A percentile compares a stretch with the other conserved stretches of the same genome.
Conservation (phyloP, 805 yeast genomes). For the Cyberlindnera maritima region DNA sequence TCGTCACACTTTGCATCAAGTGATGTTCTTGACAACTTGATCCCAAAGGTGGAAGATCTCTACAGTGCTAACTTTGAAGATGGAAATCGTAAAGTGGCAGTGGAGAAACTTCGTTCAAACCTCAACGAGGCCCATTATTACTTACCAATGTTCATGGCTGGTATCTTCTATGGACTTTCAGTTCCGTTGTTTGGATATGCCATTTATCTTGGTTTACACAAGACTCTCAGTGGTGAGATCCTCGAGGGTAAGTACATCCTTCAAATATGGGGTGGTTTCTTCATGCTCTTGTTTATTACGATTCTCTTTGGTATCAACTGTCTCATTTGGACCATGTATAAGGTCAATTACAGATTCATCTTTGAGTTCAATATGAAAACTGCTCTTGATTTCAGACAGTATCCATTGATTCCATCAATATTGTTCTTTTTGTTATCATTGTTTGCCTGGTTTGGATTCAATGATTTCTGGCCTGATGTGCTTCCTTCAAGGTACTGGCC, state of each 20-base stretch:
- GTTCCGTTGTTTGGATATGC: slow-evolving; percentile 67
- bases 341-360: slow-evolving; percentile 87
- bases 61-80: slow-evolving; percentile 65
- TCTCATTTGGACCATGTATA: slow-evolving; percentile 65
- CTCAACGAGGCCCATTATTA: slow-evolving; percentile 37
- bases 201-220: slow-evolving; percentile 47
- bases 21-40: slow-evolving; percentile 62
- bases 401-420: slow-evolving; percentile 59
- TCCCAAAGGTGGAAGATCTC: slow-evolving; percentile 62
- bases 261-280: slow-evolving; percentile 93
- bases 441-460: slow-evolving; percentile 74
- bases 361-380: slow-evolving; percentile 79
- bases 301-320: slow-evolving; percentile 68
- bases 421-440: slow-evolving; percentile 55
- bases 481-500: slow-evolving; percentile 78
- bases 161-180: slow-evolving; percentile 67
- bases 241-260: slow-evolving; percentile 61
- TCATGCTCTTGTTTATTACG: slow-evolving; percentile 58
- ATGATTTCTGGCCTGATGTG: slow-evolving; percentile 56
- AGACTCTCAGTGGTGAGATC: slow-evolving; percentile 37
- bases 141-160: slow-evolving; percentile 53
- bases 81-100: slow-evolving; percentile 63
- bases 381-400: slow-evolving; percentile 64
- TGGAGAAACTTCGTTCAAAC: slow-evolving; percentile 62
- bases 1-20: slow-evolving; percentile 57